Conservation (phyloP, 225 moss, liverwort and hornwort genomes). For the Thuidium tamariscinum region DNA sequence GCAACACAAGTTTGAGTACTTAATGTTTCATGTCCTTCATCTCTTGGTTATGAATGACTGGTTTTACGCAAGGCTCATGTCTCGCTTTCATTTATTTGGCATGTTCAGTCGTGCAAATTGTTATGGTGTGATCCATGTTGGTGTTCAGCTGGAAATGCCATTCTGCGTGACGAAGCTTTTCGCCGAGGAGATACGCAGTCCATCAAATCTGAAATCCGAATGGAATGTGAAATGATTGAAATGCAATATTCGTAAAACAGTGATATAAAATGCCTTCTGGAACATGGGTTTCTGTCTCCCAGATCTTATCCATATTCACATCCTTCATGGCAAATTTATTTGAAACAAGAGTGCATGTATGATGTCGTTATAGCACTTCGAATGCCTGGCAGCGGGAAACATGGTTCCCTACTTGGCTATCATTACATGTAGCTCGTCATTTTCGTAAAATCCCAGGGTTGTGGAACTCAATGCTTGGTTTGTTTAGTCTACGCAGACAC, state of each 20-base stretch:
- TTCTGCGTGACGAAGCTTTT: not conserved
- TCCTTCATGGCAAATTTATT: too few species aligned
- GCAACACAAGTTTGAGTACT: too few species aligned
- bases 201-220: not conserved
- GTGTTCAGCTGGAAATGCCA: not conserved
- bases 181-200: too few species aligned
- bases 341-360: not conserved
- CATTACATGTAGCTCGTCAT: not conserved
- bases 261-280: too few species aligned
- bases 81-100: not conserved
- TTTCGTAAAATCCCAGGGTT: not conserved
- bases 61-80: too few species aligned
- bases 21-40: too few species aligned
- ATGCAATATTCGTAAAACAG: accelerated
- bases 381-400: not conserved
- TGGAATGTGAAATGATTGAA: not conserved
- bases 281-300: too few species aligned
- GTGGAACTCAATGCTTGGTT: too few species aligned
- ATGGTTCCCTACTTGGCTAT: not conserved
- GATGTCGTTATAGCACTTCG: not conserved
- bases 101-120: too few species aligned
- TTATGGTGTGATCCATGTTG: not conserved
- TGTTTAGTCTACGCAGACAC: not conserved
- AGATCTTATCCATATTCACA: not conserved
- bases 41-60: not conserved